Evolutionary conservation across 73 alveolate genomes (phyloP), one percentile per base, ranked within the genome.

Genomic region (Paramecium pentaurelia): DNA sequence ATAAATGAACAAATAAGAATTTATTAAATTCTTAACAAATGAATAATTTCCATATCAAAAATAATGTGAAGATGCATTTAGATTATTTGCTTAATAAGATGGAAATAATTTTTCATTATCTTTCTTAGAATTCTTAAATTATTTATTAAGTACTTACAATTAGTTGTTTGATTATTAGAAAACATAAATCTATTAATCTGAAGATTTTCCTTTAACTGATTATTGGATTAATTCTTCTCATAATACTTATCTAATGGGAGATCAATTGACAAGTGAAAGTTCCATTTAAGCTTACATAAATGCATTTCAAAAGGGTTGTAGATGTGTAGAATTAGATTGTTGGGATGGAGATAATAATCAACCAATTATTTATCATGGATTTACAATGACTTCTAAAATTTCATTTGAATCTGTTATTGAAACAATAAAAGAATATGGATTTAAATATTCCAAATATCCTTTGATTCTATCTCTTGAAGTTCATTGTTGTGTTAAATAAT

Each of bases 271-370:
- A 51, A 99, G 99, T 20, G 97, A 96, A 32, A 70, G 97, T 12
- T 95, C 99, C 10, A 93, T 94, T 25, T 96, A 96, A 10, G 96
- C 96, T 93, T 98, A 98, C 89, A 93, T 97, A 16, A 94, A 98
- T 92, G 98, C 96, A 2, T 95, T 98, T 71, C 89, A 94, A 45
- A 95, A 92, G 40, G 99, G 99, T 7, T 95, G 99, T 36, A 83
- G 99, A 60, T 97, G 98, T 90, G 99, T 98, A 6, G 99, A 98
- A 93, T 86, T 98, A 60, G 99, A 98, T 86, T 96, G 98, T 37
- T 97, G 98, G 97, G 99, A 98, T 93, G 99, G 99, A 36, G 93
- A 93, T 45, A 86, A 93, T 91, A 98, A 95, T 86, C 97, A 96
- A 54, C 99, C 99, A 6, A 94, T 93, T 37, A 96, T 98, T 60